phyloP scores from a whole-genome alignment of 176 grass and related monocot species.

The Aegilops sharonensis region DNA sequence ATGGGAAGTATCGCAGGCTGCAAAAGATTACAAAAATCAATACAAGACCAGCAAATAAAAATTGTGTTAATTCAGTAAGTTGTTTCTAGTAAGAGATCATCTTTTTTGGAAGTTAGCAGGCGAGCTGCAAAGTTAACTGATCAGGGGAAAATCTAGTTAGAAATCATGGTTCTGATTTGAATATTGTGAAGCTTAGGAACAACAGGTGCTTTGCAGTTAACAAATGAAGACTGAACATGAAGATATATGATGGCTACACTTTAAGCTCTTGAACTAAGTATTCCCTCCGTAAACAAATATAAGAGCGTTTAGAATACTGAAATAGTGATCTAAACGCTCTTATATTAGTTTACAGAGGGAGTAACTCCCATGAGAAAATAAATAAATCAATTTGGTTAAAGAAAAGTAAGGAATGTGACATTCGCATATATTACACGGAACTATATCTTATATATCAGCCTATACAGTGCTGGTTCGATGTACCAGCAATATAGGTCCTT shows the following conservation, averaged over 20 bases:
- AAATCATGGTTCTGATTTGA: constrained; percentile 10
- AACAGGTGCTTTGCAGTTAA: not conserved
- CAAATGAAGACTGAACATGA: not conserved
- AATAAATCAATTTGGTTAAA: not conserved
- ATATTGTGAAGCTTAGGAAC: not conserved
- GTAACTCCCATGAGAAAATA: not conserved
- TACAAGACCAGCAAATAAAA: constrained; percentile 1
- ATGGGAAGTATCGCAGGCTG: constrained; percentile 95
- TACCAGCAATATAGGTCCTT: not conserved
- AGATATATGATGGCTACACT: not conserved
- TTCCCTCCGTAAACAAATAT: too few species aligned
- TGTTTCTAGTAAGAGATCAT: not conserved
- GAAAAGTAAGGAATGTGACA: not conserved
- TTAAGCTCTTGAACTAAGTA: constrained; percentile 12
- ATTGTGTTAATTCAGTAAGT: constrained; percentile 21
- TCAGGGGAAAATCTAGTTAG: not conserved
- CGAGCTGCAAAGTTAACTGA: too few species aligned
- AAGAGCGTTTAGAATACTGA: too few species aligned
- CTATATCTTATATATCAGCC: constrained; percentile 1
- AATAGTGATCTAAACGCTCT: too few species aligned
- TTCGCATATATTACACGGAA: not conserved
- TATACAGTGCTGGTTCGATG: not conserved
- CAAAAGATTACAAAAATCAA: constrained; percentile 33
- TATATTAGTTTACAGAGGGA: too few species aligned
- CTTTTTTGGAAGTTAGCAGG: too few species aligned